Percentiles rank a stretch among this genome's conserved stretches.
Evolutionary conservation across 148 eudicot genomes (phyloP).

Genomic region (Vaccinium macrocarpon): DNA sequence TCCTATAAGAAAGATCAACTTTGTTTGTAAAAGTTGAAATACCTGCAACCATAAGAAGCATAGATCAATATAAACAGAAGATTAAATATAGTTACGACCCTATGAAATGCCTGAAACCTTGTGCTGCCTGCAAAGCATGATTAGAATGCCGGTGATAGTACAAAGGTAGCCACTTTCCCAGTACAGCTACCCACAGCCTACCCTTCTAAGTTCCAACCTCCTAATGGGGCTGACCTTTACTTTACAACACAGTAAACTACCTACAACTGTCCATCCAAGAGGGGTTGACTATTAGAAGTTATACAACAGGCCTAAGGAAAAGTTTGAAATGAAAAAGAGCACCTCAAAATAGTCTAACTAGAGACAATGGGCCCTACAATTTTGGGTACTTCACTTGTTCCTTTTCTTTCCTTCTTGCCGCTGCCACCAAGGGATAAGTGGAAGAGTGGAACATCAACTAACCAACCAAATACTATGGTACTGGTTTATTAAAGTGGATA

Average conservation of each 20-base stretch:
- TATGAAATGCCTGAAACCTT: not conserved
- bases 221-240: not conserved
- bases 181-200: not conserved
- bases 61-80: not conserved
- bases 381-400: no score
- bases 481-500: no score
- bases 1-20: constrained; percentile 56
- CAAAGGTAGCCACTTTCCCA: not conserved
- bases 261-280: not conserved
- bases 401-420: no score
- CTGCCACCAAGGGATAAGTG: no score
- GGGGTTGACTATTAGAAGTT: not conserved
- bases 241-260: not conserved
- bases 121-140: constrained; percentile 6
- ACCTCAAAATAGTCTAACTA: not conserved
- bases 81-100: not conserved
- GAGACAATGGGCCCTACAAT: not conserved
- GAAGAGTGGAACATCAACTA: no score
- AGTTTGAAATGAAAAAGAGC: not conserved
- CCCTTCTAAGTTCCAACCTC: not conserved
- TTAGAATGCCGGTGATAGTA: not conserved
- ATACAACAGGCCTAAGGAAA: not conserved
- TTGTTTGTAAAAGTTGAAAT: constrained; percentile 53
- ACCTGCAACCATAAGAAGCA: constrained; percentile 39
- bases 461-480: no score